These are phyloP conservation scores for Lojkania enalia DNA, from an alignment of 2,329 filamentous ascomycete species.

Conservation along the genomic window DNA sequence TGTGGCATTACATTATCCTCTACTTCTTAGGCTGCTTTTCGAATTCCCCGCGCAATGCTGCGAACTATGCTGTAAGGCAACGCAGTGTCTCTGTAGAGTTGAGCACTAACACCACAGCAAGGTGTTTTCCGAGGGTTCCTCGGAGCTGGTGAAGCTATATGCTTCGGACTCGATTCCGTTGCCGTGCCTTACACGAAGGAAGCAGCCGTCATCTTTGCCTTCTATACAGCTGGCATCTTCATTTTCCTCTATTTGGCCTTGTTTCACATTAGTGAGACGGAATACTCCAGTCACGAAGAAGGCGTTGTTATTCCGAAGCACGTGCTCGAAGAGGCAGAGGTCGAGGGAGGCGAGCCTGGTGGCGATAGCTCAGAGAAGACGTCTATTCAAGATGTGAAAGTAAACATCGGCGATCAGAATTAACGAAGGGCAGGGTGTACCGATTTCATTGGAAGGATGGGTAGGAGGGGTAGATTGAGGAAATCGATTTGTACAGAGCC, in stretches of 20 bases:
- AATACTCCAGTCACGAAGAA: constrained; percentile 29
- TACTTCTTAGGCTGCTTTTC: constrained; percentile 36
- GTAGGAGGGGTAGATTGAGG: too few species aligned
- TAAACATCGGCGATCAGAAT: constrained; percentile 1
- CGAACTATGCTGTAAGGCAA: constrained; percentile 2
- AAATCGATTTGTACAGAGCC: too few species aligned
- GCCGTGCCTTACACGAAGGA: constrained; percentile 28
- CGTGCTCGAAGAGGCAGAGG: constrained; percentile 20
- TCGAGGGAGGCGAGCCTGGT: not conserved
- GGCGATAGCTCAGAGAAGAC: constrained; percentile 1
- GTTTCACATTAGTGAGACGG: constrained; percentile 29
- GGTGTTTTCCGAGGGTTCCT: constrained; percentile 34
- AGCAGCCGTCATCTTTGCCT: constrained; percentile 23
- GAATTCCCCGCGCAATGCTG: constrained; percentile 20
- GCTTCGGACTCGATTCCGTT: constrained; percentile 32
- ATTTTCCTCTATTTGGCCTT: constrained; percentile 7
- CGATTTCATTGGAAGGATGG: too few species aligned
- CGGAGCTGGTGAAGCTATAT: constrained; percentile 33
- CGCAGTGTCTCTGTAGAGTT: not conserved
- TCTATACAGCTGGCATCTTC: constrained; percentile 21
- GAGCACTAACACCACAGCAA: constrained; percentile 7
- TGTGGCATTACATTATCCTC: constrained; percentile 36
- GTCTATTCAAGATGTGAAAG: constrained; percentile 2
- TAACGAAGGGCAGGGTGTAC: not conserved
- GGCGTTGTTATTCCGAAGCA: constrained; percentile 32